Percentiles rank a stretch among this genome's conserved stretches.
These are phyloP conservation scores for Helianthus tuberosus DNA, from an alignment of 129 eudicot genomes.

Conservation along the genomic window DNA sequence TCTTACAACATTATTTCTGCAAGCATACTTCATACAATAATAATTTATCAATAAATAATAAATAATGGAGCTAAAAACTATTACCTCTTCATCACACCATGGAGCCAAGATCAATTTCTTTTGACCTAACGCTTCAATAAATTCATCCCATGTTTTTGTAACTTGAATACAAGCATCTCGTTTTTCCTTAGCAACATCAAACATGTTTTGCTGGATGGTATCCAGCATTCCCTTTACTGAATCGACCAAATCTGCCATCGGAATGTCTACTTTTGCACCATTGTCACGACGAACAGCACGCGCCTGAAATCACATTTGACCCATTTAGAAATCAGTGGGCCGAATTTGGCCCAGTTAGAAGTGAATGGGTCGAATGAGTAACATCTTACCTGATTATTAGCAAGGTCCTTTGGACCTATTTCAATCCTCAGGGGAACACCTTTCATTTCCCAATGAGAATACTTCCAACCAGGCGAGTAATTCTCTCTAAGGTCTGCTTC, in stretches of 20 bases:
- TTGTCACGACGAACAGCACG: conserved; percentile 86
- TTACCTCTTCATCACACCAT: conserved; percentile 86
- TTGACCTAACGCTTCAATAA: conserved; percentile 55
- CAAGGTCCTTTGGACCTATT: conserved; percentile 92
- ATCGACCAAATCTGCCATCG: conserved; percentile 60
- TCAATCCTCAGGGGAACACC: conserved; percentile 94
- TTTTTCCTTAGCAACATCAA: conserved; percentile 69
- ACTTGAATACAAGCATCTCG: conserved; percentile 74
- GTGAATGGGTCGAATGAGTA: not conserved
- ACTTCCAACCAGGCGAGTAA: conserved; percentile 97
- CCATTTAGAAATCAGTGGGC: not conserved
- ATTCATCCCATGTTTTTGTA: conserved; percentile 82
- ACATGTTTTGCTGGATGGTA: conserved; percentile 60
- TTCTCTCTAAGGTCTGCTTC: conserved; percentile 88
- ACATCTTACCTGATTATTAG: conserved; percentile 66
- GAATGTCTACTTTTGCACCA: conserved; percentile 56
- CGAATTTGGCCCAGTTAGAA: not conserved
- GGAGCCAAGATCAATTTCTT: conserved; percentile 86
- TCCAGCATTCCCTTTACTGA: conserved; percentile 54
- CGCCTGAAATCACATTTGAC: conserved; percentile 40
- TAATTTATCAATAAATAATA: not conserved
- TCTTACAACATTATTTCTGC: not conserved
- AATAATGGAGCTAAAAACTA: not conserved
- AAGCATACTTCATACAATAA: not conserved
- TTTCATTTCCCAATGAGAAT: conserved; percentile 95